Percentiles rank a stretch among this genome's conserved stretches.
Conservation (phyloP, 2,329 filamentous ascomycete genomes). For the Trichophyton schoenleinii region DNA sequence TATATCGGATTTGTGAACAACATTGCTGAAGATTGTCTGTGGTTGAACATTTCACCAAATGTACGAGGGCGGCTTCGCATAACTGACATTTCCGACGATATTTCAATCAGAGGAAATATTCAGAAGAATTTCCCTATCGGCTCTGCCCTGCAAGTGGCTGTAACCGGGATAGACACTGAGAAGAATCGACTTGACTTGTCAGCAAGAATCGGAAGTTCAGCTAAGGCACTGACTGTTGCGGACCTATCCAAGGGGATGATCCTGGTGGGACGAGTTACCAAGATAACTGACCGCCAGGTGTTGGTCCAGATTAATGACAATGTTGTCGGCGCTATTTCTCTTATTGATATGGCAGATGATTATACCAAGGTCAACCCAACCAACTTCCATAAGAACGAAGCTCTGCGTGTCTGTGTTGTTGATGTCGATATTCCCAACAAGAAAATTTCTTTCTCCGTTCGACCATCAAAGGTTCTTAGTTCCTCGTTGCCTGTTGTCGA, state of each 20-base stretch:
- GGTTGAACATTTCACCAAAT: conserved; percentile 82
- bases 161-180: conserved; percentile 58
- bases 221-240: conserved; percentile 52
- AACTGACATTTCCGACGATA: conserved; percentile 76
- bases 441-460: conserved; percentile 64
- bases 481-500: conserved; percentile 72
- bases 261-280: conserved; percentile 70
- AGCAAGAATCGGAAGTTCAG: conserved; percentile 49
- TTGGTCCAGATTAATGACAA: conserved; percentile 73
- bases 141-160: conserved; percentile 71
- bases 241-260: conserved; percentile 68
- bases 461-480: conserved; percentile 79
- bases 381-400: conserved; percentile 67
- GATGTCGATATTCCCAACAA: conserved; percentile 75
- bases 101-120: conserved; percentile 64
- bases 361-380: conserved; percentile 67
- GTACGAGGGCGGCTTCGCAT: conserved; percentile 72
- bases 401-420: conserved; percentile 75
- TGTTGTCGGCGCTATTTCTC: conserved; percentile 64
- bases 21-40: conserved; percentile 62
- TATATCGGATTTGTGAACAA: conserved; percentile 88
- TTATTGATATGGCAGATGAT: conserved; percentile 77
- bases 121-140: conserved; percentile 74
- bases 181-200: conserved; percentile 72
- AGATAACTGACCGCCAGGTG: conserved; percentile 69